Conservation (phyloP, 2,329 filamentous ascomycete genomes). For the Chaetothyriales sp. region DNA sequence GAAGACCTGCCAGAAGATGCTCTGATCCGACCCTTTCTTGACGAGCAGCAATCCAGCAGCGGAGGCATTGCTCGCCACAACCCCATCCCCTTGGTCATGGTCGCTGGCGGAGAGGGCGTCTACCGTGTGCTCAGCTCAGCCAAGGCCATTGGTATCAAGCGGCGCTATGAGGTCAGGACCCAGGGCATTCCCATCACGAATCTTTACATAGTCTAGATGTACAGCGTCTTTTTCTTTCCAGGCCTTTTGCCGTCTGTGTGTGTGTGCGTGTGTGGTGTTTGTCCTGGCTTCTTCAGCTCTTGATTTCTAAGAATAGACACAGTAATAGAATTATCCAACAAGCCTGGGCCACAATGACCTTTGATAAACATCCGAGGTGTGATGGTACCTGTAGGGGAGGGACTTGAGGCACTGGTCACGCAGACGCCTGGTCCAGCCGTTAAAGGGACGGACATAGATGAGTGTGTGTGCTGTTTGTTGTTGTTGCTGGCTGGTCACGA, state of each 20-base stretch:
- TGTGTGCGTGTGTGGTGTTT: neutral
- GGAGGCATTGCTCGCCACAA: conserved; percentile 53
- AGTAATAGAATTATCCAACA: neutral
- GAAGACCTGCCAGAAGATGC: conserved; percentile 23
- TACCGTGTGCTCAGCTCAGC: conserved; percentile 48
- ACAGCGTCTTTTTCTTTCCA: neutral
- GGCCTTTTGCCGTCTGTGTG: neutral
- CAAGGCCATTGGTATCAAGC: conserved; percentile 56
- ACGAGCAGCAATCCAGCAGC: conserved; percentile 56
- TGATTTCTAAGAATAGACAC: neutral
- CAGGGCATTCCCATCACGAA: conserved; percentile 68
- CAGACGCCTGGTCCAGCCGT: too few relatives aligned
- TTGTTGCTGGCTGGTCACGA: too few relatives aligned
- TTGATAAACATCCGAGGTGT: too few relatives aligned
- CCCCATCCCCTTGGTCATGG: conserved; percentile 69
- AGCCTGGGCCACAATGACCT: too few relatives aligned
- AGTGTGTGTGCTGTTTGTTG: too few relatives aligned
- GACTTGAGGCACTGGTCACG: too few relatives aligned
- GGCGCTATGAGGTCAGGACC: conserved; percentile 66
- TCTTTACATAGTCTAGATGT: conserved; percentile 46
- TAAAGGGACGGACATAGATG: too few relatives aligned
- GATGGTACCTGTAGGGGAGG: too few relatives aligned
- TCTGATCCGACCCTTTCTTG: conserved; percentile 54
- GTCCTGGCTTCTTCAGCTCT: too few relatives aligned
- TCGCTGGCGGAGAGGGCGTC: conserved; percentile 53